Evolutionary conservation across 176 grass and related monocot species (phyloP).

Genomic region (Avena atlantica): DNA sequence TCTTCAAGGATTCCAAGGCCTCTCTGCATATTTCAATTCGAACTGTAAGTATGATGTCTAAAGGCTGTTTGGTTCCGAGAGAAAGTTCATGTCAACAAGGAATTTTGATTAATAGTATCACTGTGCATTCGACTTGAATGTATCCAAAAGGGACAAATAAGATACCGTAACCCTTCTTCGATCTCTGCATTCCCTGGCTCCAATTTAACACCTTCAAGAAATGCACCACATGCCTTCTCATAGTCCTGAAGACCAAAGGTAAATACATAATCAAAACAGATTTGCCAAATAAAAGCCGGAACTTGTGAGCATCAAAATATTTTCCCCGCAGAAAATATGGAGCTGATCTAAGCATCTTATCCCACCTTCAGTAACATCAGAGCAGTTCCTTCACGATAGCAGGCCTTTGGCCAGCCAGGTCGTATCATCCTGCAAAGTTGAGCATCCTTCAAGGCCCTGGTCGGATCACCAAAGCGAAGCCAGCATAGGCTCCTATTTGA

Average conservation of each 20-base stretch:
- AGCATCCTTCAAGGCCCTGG: slow-evolving; percentile 38
- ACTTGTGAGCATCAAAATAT: not conserved
- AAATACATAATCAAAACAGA: not conserved
- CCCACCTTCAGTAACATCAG: slow-evolving; percentile 44
- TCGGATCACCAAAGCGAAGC: slow-evolving; percentile 30
- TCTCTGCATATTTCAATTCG: slow-evolving; percentile 33
- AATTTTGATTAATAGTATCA: not conserved
- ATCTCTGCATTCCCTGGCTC: slow-evolving; percentile 36
- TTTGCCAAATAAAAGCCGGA: not conserved
- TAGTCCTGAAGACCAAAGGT: slow-evolving; percentile 48
- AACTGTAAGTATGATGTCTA: not conserved
- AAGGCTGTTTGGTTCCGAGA: not conserved
- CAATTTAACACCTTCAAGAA: slow-evolving; percentile 39
- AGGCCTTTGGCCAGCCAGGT: slow-evolving; percentile 48
- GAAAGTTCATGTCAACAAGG: not conserved
- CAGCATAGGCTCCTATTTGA: slow-evolving; percentile 53
- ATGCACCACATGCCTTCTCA: slow-evolving; percentile 45
- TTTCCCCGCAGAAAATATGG: not conserved
- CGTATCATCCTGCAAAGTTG: slow-evolving; percentile 29
- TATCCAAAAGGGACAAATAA: not conserved
- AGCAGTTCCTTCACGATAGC: slow-evolving; percentile 51
- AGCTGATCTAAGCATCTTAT: slow-evolving; percentile 8
- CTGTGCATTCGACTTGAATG: not conserved
- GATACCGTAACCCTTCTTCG: not conserved
- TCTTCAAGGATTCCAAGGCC: slow-evolving; percentile 45